Conservation (phyloP, 2,329 filamentous ascomycete species). For the Phoma sp. region DNA sequence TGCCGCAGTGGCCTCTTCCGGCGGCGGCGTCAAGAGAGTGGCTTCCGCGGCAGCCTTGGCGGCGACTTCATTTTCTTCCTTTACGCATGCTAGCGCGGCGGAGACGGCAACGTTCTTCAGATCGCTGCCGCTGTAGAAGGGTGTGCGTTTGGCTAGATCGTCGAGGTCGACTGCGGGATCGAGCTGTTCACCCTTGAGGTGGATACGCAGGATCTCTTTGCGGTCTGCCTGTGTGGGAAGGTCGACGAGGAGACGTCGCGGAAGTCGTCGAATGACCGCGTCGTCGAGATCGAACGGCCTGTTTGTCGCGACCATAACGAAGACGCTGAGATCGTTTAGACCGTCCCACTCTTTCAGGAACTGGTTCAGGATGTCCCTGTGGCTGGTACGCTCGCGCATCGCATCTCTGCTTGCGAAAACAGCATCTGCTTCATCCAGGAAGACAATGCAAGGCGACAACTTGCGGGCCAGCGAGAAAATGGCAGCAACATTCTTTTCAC, state of each 20-base stretch:
- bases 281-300: slow-evolving; percentile 94
- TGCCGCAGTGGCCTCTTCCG: background rate
- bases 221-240: slow-evolving; percentile 72
- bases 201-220: slow-evolving; percentile 72
- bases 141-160: slow-evolving; percentile 70
- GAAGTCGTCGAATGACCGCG: slow-evolving; percentile 78
- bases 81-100: slow-evolving; percentile 78
- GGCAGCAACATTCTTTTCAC: slow-evolving; percentile 91
- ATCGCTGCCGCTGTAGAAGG: slow-evolving; percentile 82
- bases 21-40: slow-evolving; percentile 4
- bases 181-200: slow-evolving; percentile 72
- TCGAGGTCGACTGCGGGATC: slow-evolving; percentile 68
- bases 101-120: slow-evolving; percentile 84
- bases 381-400: slow-evolving; percentile 70
- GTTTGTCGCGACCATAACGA: slow-evolving; percentile 98
- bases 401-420: slow-evolving; percentile 81
- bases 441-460: slow-evolving; percentile 88
- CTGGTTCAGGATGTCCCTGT: slow-evolving; percentile 93
- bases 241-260: slow-evolving; percentile 76
- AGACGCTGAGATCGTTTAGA: slow-evolving; percentile 80
- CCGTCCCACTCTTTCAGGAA: slow-evolving; percentile 98
- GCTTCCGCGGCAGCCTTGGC: slow-evolving; percentile 36
- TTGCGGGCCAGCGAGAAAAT: slow-evolving; percentile 93
- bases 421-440: slow-evolving; percentile 96
- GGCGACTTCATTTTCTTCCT: slow-evolving; percentile 69